Base-by-base conservation (phyloP, 805 yeast species). In the Candida hispaniensis region DNA sequence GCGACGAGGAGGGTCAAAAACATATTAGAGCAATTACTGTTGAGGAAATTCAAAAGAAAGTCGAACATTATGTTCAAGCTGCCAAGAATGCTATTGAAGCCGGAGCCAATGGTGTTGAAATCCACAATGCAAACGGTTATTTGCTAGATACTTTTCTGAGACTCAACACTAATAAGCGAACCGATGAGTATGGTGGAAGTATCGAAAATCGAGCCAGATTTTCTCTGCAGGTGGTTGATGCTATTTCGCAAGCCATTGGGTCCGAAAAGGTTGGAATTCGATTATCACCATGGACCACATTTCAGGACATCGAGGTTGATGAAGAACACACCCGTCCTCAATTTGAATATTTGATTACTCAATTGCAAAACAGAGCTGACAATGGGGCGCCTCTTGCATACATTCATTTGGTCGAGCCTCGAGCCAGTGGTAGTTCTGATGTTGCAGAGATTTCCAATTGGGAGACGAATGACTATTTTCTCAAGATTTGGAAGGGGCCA, bases 101-200 rank as follows among this genome's bases (percentile, higher is more conserved):
- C 8, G 72, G 75, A 0, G 66, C 69, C 35, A 82, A 77, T 51
- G 74, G 75, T 45, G 67, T 78, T 25, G 81, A 74, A 48, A 58
- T 75, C 41, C 80, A 76, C 53, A 63, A 60, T 16, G 82, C 83
- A 15, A 71, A 75, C 50, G 80, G 80, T 1, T 73, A 69, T 45
- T 51, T 74, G 24, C 43, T 67, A 26, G 60, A 63, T 43, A 60
- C 63, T 42, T 73, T 75, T 47, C 44, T 67, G 18, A 60, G 67
- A 18, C 51, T 55, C 2, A 45, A 51, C 12, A 51, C 66, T 21
- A 73, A 75, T 49, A 45, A 57, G 38, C 59, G 81, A 47, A 67
- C 69, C 2, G 82, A 75, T 48, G 59, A 67, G 44, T 75, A 72
- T 45, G 81, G 80, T 34, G 80, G 80, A 10, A 54, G 66, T 1